Evolutionary conservation across 495 filamentous ascomycete species (phyloP), one percentile per base, ranked within the genome.

Genomic region (Amniculicola lignicola): DNA sequence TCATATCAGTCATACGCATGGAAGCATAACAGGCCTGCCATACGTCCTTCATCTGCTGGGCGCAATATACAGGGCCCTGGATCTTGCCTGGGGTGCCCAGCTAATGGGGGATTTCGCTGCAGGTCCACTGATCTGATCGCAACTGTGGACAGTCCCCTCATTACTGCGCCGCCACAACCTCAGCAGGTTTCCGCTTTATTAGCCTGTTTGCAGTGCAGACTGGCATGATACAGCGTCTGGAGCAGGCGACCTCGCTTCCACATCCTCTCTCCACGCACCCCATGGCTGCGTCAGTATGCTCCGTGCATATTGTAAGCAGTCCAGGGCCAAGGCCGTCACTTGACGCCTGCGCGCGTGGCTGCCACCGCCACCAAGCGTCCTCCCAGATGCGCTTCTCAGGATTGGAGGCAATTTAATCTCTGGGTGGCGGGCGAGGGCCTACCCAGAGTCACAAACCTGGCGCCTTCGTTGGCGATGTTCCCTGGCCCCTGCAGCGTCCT

Each of bases 351-450:
- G 39, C 21, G 56, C 24, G 40, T 52, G 47, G 54, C 48, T 46
- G 28, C 47, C 47, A 46, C 47, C 43, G 53, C 44, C 48, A 39
- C 39, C 37, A 25, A 41, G 28, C 14, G 37, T n/a, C 29, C 40
- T 36, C 23, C 41, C 39, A 23, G 42, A 59, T n/a, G 48, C 33
- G 33, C 16, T 28, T 46, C 12, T 22, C 37, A 46, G 56, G 39
- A 59, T 59, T 58, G 29, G 49, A 39, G 43, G 48, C 40, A 59
- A 52, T 59, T 36, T 52, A 59, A 46, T 18, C 6, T n/a, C 41
- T 42, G 45, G 35, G 39, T 54, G 18, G 9, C n/a, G 48, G 44
- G 6, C 48, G 23, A 9, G n/a, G 22, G 22, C 35, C 25, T n/a
- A 35, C 6, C 21, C 37, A 28, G 41, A 51, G 45, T 51, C 54